These are phyloP conservation scores for Populus hybrid DNA, from an alignment of 441 rosid genomes.

Conservation along the genomic window DNA sequence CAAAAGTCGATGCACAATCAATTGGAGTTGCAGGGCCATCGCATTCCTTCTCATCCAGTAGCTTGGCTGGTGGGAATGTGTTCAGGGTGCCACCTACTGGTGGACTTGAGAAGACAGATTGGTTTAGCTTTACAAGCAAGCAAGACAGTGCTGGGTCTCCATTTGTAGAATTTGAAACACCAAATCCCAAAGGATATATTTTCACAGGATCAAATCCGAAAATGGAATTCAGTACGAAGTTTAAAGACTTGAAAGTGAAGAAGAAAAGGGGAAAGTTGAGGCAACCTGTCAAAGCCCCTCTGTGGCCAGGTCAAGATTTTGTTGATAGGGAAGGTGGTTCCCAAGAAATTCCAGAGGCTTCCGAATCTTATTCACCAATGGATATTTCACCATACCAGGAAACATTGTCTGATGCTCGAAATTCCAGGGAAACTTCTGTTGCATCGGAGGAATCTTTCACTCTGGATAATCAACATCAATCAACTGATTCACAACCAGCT, in stretches of 20 bases:
- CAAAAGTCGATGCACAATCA: slow-evolving; percentile 18
- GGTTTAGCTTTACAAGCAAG: slow-evolving; percentile 43
- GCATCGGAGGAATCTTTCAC: slow-evolving; percentile 53
- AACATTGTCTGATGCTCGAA: slow-evolving; percentile 33
- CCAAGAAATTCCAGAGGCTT: slow-evolving; percentile 45
- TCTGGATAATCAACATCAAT: slow-evolving; percentile 31
- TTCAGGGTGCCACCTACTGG: slow-evolving; percentile 28
- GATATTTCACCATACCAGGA: slow-evolving; percentile 78
- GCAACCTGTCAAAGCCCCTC: slow-evolving; percentile 50
- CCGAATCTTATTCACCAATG: slow-evolving; percentile 81
- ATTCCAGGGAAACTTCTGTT: slow-evolving; percentile 52
- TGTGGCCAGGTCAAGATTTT: slow-evolving; percentile 48
- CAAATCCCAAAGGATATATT: slow-evolving; percentile 37
- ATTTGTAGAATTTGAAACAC: slow-evolving; percentile 58
- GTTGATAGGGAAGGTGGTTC: slow-evolving; percentile 37
- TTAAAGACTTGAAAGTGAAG: slow-evolving; percentile 44
- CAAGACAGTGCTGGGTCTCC: slow-evolving; percentile 29
- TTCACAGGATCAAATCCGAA: slow-evolving; percentile 48
- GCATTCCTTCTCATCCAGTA: slow-evolving; percentile 26
- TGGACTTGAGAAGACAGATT: slow-evolving; percentile 32
- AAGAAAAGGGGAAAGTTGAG: slow-evolving; percentile 66
- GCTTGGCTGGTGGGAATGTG: slow-evolving; percentile 25
- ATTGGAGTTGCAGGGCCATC: slow-evolving; percentile 23
- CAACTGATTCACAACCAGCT: slow-evolving; percentile 35
- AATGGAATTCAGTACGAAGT: slow-evolving; percentile 58